These are phyloP conservation scores for Cercospora brassicicola DNA, from an alignment of 2,329 filamentous ascomycete genomes.

Conservation along the genomic window DNA sequence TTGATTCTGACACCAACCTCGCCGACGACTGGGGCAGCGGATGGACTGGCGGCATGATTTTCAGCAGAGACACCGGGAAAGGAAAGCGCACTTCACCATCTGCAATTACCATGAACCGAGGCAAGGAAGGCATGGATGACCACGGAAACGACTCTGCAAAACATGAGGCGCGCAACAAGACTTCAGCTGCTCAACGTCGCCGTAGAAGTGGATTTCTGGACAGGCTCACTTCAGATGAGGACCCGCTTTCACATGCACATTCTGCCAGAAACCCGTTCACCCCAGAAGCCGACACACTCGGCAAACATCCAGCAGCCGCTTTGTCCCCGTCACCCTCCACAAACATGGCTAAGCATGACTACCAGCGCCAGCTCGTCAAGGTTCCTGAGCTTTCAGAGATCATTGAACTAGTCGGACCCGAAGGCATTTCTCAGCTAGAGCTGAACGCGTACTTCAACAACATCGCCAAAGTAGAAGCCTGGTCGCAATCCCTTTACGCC, in stretches of 20 bases:
- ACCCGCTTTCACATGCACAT: background rate
- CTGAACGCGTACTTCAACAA: background rate
- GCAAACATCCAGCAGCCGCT: background rate
- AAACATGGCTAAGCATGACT: background rate
- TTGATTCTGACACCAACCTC: background rate
- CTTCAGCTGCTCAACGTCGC: background rate
- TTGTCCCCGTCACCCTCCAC: background rate
- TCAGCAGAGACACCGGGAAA: background rate
- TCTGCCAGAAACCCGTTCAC: background rate
- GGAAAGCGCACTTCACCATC: background rate
- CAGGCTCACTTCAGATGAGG: background rate
- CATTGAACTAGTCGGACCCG: background rate
- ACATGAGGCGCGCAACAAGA: background rate
- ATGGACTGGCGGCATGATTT: background rate
- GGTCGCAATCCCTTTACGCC: background rate
- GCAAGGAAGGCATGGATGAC: background rate
- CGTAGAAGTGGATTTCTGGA: background rate
- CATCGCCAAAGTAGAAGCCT: background rate
- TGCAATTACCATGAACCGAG: background rate
- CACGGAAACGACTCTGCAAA: background rate
- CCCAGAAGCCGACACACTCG: background rate
- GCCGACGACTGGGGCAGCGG: background rate
- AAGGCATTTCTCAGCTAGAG: conserved; percentile 2
- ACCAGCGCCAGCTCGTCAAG: background rate
- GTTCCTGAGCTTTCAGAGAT: background rate